A percentile compares a stretch with the other conserved stretches of the same genome.
Evolutionary conservation across 1,284 basidiomycete genomes (phyloP).

Genomic region (Sanghuangporus sanghuang): DNA sequence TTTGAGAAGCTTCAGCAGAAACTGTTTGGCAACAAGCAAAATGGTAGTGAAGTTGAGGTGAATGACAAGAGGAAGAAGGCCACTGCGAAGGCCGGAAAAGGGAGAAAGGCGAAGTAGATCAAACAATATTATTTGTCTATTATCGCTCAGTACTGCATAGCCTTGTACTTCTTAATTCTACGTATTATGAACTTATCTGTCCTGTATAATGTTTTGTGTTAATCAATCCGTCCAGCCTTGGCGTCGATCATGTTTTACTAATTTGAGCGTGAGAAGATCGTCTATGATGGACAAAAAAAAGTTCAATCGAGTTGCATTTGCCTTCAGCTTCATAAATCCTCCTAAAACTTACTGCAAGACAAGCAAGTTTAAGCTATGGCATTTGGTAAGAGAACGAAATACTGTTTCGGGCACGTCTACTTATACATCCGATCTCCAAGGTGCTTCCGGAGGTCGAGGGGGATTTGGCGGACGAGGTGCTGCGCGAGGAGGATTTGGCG

Average conservation of each 20-base stretch:
- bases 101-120: slow-evolving; percentile 35
- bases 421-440: slow-evolving; percentile 22
- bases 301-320: neutral
- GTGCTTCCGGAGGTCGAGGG: slow-evolving; percentile 43
- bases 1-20: slow-evolving; percentile 60
- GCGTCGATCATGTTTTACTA: neutral
- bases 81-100: neutral
- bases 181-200: neutral
- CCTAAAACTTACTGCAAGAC: neutral
- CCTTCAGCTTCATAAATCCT: neutral
- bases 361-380: slow-evolving; percentile 24
- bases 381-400: slow-evolving; percentile 27
- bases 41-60: slow-evolving; percentile 30
- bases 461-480: slow-evolving; percentile 26
- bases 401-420: neutral
- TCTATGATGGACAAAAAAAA: slow-evolving; percentile 1
- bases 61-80: slow-evolving; percentile 18
- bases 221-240: neutral
- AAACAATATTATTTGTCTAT: neutral
- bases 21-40: slow-evolving; percentile 37
- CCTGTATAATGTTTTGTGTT: neutral
- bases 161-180: neutral
- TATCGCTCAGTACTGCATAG: neutral
- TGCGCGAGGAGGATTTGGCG: slow-evolving; percentile 20
- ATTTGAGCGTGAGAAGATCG: slow-evolving; percentile 7